These are phyloP conservation scores for Anthracocystis setariae DNA, from an alignment of 1,284 basidiomycete genomes.

Conservation along the genomic window DNA sequence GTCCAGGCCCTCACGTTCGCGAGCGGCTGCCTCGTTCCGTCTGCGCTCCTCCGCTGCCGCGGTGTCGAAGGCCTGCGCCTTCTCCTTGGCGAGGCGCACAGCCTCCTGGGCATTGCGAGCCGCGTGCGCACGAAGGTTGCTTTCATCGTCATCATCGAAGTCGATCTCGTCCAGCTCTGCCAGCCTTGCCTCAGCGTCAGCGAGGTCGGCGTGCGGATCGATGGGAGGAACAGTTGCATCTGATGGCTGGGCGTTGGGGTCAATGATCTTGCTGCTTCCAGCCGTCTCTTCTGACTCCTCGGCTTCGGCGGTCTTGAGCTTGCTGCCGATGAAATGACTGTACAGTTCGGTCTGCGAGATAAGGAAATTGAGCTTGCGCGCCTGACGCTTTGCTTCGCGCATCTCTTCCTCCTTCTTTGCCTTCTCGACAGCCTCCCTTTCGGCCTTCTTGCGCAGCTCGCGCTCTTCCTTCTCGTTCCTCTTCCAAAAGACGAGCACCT, in stretches of 20 bases:
- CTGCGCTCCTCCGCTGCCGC: conserved; percentile 79
- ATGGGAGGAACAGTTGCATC: conserved; percentile 70
- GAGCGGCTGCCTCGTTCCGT: conserved; percentile 73
- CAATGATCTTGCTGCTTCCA: conserved; percentile 59
- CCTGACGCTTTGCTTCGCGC: conserved; percentile 92
- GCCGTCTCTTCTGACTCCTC: conserved; percentile 77
- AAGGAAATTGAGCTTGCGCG: conserved; percentile 96
- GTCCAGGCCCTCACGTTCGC: conserved; percentile 36
- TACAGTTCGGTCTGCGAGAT: conserved; percentile 99
- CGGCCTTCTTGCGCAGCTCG: conserved; percentile 89
- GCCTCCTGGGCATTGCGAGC: conserved; percentile 89
- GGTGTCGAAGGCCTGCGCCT: conserved; percentile 85
- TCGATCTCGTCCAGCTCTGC: conserved; percentile 80
- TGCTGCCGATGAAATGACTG: conserved; percentile 98
- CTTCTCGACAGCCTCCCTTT: conserved; percentile 73
- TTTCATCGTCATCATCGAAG: conserved; percentile 94
- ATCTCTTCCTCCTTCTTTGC: conserved; percentile 94
- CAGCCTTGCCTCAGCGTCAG: conserved; percentile 46
- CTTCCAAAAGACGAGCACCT: conserved; percentile 95
- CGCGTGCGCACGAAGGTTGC: conserved; percentile 88
- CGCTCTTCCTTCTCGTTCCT: conserved; percentile 94
- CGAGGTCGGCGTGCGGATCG: conserved; percentile 73
- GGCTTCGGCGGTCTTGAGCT: conserved; percentile 93
- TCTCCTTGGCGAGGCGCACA: conserved; percentile 80
- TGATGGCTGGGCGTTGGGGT: conserved; percentile 42